These are phyloP conservation scores for Phaseolus coccineus DNA, from an alignment of 331 rosid species.

Conservation along the genomic window DNA sequence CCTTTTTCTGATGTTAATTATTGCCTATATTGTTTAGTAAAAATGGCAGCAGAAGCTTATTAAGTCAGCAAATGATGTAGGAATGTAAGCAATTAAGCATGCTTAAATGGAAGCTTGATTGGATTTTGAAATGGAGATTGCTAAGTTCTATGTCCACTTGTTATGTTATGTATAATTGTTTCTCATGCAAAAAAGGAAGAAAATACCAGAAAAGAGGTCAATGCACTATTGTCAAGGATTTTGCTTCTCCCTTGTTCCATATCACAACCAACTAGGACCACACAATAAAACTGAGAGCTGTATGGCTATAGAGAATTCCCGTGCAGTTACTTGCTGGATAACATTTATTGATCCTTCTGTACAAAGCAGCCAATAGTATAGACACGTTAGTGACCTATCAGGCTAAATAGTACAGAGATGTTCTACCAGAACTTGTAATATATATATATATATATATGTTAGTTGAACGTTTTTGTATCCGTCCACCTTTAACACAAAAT, in stretches of 20 bases:
- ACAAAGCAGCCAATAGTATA: slow-evolving; percentile 37
- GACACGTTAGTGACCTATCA: slow-evolving; percentile 47
- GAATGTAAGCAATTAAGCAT: background rate
- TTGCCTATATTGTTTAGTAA: background rate
- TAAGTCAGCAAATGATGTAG: background rate
- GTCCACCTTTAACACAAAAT: background rate
- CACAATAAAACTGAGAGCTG: slow-evolving; percentile 26
- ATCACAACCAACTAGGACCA: slow-evolving; percentile 40
- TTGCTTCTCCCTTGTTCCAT: slow-evolving; percentile 1
- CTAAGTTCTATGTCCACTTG: background rate
- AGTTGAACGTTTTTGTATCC: slow-evolving; percentile 7
- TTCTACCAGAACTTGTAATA: slow-evolving; percentile 31
- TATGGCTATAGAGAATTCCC: slow-evolving; percentile 30
- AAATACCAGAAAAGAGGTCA: slow-evolving; percentile 12
- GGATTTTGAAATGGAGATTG: background rate
- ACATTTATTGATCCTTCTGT: slow-evolving; percentile 46
- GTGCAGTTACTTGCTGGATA: slow-evolving; percentile 40
- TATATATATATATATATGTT: background rate
- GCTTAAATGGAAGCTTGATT: background rate
- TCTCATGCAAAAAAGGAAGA: slow-evolving; percentile 7
- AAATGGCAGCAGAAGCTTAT: background rate
- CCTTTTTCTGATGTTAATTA: background rate
- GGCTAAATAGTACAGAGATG: slow-evolving; percentile 27
- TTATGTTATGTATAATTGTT: background rate
- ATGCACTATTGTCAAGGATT: slow-evolving; percentile 2